phyloP scores from a whole-genome alignment of 2,329 filamentous ascomycete species.

The Venturia nashicola region DNA sequence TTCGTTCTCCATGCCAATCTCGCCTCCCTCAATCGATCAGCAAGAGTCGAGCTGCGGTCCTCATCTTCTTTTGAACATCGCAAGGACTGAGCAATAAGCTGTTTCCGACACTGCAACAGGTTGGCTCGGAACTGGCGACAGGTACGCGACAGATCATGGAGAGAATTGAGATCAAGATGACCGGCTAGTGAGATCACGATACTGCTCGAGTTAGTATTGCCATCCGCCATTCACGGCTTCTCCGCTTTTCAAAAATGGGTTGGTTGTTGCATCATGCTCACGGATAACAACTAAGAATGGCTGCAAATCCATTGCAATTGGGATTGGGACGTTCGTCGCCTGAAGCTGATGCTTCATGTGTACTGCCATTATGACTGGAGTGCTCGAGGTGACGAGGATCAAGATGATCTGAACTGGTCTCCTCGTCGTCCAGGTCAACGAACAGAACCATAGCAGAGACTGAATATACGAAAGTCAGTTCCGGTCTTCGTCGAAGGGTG shows the following conservation, averaged over 20 bases:
- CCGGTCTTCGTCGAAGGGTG: not conserved
- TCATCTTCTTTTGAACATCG: constrained; percentile 62
- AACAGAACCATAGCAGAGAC: constrained; percentile 28
- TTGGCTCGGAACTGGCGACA: constrained; percentile 69
- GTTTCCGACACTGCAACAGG: constrained; percentile 64
- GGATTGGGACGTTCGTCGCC: constrained; percentile 29
- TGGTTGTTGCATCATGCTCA: constrained; percentile 31
- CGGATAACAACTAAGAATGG: constrained; percentile 56
- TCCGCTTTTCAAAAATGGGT: not conserved
- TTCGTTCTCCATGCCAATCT: constrained; percentile 15
- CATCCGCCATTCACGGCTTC: not conserved
- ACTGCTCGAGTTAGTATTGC: constrained; percentile 33
- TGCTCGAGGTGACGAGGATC: not conserved
- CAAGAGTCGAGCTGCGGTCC: constrained; percentile 42
- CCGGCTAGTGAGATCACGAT: constrained; percentile 64
- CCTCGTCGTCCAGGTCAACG: constrained; percentile 28
- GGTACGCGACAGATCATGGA: constrained; percentile 71
- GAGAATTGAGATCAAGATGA: constrained; percentile 72
- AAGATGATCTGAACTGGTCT: not conserved
- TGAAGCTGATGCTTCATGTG: not conserved
- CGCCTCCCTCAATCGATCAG: constrained; percentile 20
- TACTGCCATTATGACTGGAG: not conserved
- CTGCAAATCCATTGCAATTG: constrained; percentile 48
- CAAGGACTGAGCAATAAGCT: constrained; percentile 62
- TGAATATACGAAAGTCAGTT: not conserved